These are phyloP conservation scores for Rhodotorula sp. DNA, from an alignment of 1,284 basidiomycete species.

Conservation along the genomic window DNA sequence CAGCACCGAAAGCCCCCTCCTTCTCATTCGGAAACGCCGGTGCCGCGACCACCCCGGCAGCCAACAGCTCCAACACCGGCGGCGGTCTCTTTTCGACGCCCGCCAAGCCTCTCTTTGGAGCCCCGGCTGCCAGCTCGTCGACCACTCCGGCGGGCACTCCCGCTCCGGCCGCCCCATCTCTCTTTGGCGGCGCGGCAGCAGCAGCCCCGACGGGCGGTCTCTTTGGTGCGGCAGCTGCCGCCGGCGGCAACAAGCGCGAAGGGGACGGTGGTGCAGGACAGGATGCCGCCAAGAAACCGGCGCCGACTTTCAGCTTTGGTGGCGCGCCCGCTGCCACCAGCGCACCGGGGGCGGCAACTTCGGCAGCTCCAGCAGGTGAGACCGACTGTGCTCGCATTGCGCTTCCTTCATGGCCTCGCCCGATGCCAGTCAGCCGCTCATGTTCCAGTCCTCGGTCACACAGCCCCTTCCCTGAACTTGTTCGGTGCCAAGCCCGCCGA, in stretches of 20 bases:
- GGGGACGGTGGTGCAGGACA: slow-evolving; percentile 5
- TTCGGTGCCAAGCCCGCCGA: slow-evolving; percentile 5
- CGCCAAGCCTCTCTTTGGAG: slow-evolving; percentile 18
- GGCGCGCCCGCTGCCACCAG: not conserved
- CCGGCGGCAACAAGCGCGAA: slow-evolving; percentile 24
- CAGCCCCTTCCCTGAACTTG: not conserved
- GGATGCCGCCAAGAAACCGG: slow-evolving; percentile 28
- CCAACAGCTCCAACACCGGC: slow-evolving; percentile 36
- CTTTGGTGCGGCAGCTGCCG: slow-evolving; percentile 15
- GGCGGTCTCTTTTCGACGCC: slow-evolving; percentile 36
- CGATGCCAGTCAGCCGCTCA: not conserved
- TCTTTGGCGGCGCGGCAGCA: slow-evolving; percentile 17
- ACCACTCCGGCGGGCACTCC: slow-evolving; percentile 32
- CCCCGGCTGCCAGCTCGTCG: slow-evolving; percentile 4
- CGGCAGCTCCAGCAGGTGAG: slow-evolving; percentile 28
- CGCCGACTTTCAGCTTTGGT: slow-evolving; percentile 25
- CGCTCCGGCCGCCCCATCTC: slow-evolving; percentile 17
- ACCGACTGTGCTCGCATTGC: not conserved
- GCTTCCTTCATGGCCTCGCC: not conserved
- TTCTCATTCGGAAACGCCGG: slow-evolving; percentile 36
- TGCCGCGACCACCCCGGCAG: not conserved
- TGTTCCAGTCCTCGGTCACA: too few species aligned
- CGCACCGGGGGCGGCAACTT: slow-evolving; percentile 25
- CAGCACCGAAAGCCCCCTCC: slow-evolving; percentile 30
- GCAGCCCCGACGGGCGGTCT: slow-evolving; percentile 9